Evolutionary conservation across 148 eudicot species (phyloP).

Genomic region (Selenicereus undatus): DNA sequence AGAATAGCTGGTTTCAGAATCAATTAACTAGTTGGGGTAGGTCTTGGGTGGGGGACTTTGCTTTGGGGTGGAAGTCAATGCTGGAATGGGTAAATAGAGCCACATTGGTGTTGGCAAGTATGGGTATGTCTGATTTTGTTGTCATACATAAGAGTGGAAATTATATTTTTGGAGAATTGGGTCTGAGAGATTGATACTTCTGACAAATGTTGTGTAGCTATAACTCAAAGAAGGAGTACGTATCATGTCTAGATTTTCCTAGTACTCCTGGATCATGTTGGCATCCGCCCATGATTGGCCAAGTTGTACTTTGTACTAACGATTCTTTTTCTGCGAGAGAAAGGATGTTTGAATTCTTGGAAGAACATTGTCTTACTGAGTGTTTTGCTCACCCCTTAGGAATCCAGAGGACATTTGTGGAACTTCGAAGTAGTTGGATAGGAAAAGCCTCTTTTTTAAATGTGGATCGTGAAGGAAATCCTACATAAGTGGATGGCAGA

Average conservation of each 20-base stretch:
- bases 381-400: background rate
- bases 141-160: background rate
- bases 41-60: background rate
- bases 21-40: background rate
- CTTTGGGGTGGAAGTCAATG: background rate
- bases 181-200: background rate
- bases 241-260: background rate
- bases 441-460: background rate
- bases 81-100: background rate
- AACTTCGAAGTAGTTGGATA: background rate
- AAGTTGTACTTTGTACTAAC: background rate
- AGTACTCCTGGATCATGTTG: background rate
- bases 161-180: background rate
- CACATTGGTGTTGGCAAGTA: constrained; percentile 14
- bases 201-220: background rate
- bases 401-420: background rate
- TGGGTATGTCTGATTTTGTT: constrained; percentile 1
- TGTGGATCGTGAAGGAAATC: background rate
- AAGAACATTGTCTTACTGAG: background rate
- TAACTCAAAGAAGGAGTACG: background rate
- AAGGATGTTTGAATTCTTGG: background rate
- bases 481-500: too few relatives aligned
- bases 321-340: background rate
- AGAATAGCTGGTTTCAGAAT: background rate
- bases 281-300: background rate